phyloP scores from a whole-genome alignment of 306 rosid genomes.

The Calophaca sinica region DNA sequence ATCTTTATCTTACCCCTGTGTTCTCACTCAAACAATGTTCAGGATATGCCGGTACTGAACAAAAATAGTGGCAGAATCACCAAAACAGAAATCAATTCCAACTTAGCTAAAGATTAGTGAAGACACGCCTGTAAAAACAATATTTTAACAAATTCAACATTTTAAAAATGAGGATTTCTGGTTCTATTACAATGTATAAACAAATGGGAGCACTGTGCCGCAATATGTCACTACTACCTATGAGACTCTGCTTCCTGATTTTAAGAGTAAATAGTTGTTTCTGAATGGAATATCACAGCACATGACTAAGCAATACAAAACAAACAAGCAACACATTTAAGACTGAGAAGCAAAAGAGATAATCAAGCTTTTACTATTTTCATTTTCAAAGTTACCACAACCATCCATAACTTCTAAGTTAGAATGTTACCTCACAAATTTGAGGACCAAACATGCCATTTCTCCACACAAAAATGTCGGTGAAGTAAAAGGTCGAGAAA shows the following conservation, averaged over 20 bases:
- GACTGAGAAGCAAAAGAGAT: slow-evolving; percentile 7
- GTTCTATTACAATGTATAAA: slow-evolving; percentile 12
- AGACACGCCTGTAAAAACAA: background rate
- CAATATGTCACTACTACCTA: slow-evolving; percentile 19
- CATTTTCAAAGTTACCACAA: slow-evolving; percentile 24
- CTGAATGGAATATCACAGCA: slow-evolving; percentile 16
- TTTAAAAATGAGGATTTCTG: background rate
- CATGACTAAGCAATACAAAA: background rate
- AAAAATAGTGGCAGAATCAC: slow-evolving; percentile 2
- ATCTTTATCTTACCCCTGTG: background rate
- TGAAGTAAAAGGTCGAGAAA: slow-evolving; percentile 9
- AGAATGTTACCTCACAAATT: slow-evolving; percentile 34
- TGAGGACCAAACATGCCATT: slow-evolving; percentile 31
- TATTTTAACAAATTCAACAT: background rate
- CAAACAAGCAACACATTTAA: background rate
- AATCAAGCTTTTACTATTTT: background rate
- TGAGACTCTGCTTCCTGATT: background rate
- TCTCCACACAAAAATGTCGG: slow-evolving; percentile 1
- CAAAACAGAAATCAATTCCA: slow-evolving; percentile 3
- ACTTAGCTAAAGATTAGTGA: background rate
- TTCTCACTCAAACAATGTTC: background rate
- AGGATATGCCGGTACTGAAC: background rate
- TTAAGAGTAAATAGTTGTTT: slow-evolving; percentile 3
- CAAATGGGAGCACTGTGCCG: slow-evolving; percentile 1
- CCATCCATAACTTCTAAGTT: slow-evolving; percentile 25